phyloP scores from a whole-genome alignment of 2,329 filamentous ascomycete genomes.

The Neoscytalidium dimidiatum region DNA sequence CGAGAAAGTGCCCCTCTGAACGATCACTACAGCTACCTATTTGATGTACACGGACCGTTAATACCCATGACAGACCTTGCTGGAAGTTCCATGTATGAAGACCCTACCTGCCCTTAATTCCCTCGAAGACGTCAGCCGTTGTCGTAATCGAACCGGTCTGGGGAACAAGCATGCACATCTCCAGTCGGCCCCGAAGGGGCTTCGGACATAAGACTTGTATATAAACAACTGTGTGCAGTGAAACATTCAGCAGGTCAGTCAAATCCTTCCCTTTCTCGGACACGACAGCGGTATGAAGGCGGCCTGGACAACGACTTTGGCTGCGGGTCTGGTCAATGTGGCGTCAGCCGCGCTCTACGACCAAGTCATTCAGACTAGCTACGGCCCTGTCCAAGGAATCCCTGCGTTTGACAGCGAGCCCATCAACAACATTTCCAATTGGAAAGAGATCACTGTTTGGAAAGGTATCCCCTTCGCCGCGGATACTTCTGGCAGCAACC shows the following conservation, averaged over 20 bases:
- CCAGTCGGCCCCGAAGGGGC: neutral
- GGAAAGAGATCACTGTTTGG: conserved; percentile 5
- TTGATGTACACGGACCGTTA: neutral
- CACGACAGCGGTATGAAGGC: neutral
- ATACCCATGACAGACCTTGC: neutral
- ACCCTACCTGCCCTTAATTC: neutral
- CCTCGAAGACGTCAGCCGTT: neutral
- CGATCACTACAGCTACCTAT: too few species aligned
- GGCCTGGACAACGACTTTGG: neutral
- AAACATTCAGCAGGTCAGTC: neutral
- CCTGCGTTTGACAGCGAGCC: neutral
- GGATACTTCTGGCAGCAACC: conserved; percentile 19
- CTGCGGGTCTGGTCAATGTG: neutral
- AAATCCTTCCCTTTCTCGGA: neutral
- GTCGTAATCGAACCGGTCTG: neutral
- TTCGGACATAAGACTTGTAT: neutral
- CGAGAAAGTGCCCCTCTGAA: too few species aligned
- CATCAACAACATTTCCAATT: neutral
- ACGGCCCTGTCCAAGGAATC: neutral
- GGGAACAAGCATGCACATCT: neutral
- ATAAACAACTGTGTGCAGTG: neutral
- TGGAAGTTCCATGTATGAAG: neutral
- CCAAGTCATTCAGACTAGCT: conserved; percentile 20
- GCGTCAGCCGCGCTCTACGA: conserved; percentile 19
- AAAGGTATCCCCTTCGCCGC: conserved; percentile 21